A percentile compares a stretch with the other conserved stretches of the same genome.
Conservation (phyloP, 371 early-diverging fungal species). For the Mucor saturninus region DNA sequence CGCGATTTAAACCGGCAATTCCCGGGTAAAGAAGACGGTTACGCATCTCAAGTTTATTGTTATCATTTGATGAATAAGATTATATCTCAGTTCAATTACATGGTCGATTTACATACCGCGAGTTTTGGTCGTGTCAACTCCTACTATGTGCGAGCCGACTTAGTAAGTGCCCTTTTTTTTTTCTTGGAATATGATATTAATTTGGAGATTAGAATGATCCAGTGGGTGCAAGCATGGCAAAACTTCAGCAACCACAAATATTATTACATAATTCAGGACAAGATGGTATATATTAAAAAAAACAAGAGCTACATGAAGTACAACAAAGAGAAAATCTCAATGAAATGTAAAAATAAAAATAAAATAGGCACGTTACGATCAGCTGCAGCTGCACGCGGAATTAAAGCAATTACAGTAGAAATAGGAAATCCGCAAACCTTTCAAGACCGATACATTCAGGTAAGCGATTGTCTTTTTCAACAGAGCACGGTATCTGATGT, state of each 20-base stretch:
- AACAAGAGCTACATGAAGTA: not conserved
- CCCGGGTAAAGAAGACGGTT: slow-evolving; percentile 78
- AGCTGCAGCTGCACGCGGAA: slow-evolving; percentile 78
- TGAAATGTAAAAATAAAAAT: not conserved
- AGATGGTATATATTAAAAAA: slow-evolving; percentile 28
- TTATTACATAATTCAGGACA: slow-evolving; percentile 48
- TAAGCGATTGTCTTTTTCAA: slow-evolving; percentile 27
- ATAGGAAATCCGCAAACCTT: slow-evolving; percentile 80
- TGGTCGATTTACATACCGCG: slow-evolving; percentile 91
- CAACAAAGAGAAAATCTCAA: not conserved
- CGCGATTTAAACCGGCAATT: slow-evolving; percentile 87
- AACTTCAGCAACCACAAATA: slow-evolving; percentile 87
- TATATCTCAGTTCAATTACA: slow-evolving; percentile 77
- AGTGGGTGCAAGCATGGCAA: slow-evolving; percentile 75
- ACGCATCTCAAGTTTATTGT: slow-evolving; percentile 83
- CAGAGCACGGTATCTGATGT: too few species aligned
- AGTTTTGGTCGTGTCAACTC: slow-evolving; percentile 86
- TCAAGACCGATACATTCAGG: slow-evolving; percentile 72
- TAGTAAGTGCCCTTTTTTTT: slow-evolving; percentile 39
- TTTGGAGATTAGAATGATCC: slow-evolving; percentile 59
- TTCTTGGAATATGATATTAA: not conserved
- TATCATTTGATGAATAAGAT: slow-evolving; percentile 81
- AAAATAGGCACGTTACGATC: slow-evolving; percentile 77
- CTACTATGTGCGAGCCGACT: slow-evolving; percentile 86
- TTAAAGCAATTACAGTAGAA: slow-evolving; percentile 89